Base-by-base conservation (phyloP, 306 rosid genomes). In the Luffa aegyptiaca region DNA sequence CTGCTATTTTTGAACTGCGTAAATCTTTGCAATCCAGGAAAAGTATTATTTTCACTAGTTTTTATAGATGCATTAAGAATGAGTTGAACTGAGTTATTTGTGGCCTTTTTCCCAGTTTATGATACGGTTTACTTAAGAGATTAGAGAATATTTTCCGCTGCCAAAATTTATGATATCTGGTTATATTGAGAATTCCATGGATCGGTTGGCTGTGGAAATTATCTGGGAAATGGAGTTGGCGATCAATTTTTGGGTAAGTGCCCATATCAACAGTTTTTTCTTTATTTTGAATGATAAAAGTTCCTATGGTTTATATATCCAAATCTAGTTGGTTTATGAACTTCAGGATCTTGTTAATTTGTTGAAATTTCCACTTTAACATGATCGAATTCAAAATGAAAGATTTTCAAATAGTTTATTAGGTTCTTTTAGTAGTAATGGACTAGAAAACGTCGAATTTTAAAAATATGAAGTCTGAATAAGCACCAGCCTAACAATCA, bases 1-100 rank as follows among this genome's bases (percentile, higher is more conserved):
- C 62, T 74, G 62, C 78, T 74, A 49, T 74, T 72, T 74, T 74
- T 52, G 18, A 81, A 79, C 85, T 49, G 48, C 89, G 51, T 33
- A 74, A 64, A 52, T 74, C 46, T 35, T 65, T 46, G 77, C 78
- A 74, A 74, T 52, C 62, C 62, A 52, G 78, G 63, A 9, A 1
- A 74, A 35, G 6, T 51, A 74, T 74, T 52, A 48, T 26, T 73
- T 73, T 73, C 52, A 12, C 58, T 49, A 74, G 20, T 10, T 33
- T 10, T 33, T 35, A 74, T 51, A 52, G 33, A 33, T 14, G 78
- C 45, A 70, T 70, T 12, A 13, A n/a, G 17, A 45, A 69, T 33
- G 59, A 51, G 63, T 49, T 74, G 61, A 31, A 69, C 75, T 44
- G 75, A 70, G n/a, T 11, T 69, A 41, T 8, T 7, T 65, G 41